phyloP scores from a whole-genome alignment of 2,329 filamentous ascomycete species.

The Neonectria sp. region DNA sequence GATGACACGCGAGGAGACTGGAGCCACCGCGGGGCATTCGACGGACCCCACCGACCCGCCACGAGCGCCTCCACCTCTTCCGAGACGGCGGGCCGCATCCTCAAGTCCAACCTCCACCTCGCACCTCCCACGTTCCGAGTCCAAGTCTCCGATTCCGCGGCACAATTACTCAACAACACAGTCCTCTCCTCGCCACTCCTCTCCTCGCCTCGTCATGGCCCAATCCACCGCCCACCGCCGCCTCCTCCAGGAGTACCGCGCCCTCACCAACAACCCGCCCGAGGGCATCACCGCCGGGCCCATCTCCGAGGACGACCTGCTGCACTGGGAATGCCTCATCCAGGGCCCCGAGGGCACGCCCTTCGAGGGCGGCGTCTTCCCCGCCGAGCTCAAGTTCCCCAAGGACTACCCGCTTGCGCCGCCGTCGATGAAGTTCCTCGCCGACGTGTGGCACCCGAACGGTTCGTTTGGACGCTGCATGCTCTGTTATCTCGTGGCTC shows the following conservation, averaged over 20 bases:
- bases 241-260: constrained; percentile 96
- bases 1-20: too few relatives aligned
- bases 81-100: neutral
- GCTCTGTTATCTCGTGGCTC: constrained; percentile 13
- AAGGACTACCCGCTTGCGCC: constrained; percentile 97
- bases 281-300: constrained; percentile 98
- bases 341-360: constrained; percentile 96
- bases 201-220: constrained; percentile 59
- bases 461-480: constrained; percentile 66
- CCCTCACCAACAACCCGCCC: constrained; percentile 94
- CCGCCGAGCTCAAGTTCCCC: constrained; percentile 94
- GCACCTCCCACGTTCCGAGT: neutral
- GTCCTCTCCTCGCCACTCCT: neutral
- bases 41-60: constrained; percentile 1
- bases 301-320: constrained; percentile 93
- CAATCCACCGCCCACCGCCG: constrained; percentile 79
- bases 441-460: constrained; percentile 97
- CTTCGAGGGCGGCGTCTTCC: constrained; percentile 96
- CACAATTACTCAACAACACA: too few relatives aligned
- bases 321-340: constrained; percentile 96
- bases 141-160: too few relatives aligned
- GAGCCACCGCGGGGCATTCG: neutral
- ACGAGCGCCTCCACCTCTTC: neutral
- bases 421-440: constrained; percentile 95
- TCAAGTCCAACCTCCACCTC: neutral